Conservation (phyloP, 768 basidiomycete genomes). For the Serendipita sp. region DNA sequence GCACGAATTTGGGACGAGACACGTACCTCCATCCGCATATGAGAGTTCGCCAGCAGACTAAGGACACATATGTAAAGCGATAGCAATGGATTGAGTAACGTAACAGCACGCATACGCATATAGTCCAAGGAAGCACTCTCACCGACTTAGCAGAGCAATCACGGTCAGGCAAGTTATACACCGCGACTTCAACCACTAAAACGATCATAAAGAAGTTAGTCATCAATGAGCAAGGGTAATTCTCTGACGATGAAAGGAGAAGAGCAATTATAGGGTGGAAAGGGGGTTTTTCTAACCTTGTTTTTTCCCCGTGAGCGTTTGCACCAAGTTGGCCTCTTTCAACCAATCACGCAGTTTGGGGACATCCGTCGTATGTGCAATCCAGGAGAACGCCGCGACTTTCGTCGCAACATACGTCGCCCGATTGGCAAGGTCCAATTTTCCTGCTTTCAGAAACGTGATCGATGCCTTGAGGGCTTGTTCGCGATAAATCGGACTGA, state of each 20-base stretch:
- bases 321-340: neutral
- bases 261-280: too few species aligned
- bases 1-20: neutral
- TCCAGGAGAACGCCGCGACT: neutral
- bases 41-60: constrained; percentile 20
- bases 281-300: too few species aligned
- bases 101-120: too few species aligned
- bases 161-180: constrained; percentile 28
- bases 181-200: constrained; percentile 30
- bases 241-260: neutral
- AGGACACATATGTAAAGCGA: neutral
- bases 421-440: neutral
- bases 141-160: constrained; percentile 25
- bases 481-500: neutral
- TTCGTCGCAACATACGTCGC: neutral
- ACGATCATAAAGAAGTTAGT: neutral
- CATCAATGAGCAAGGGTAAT: neutral
- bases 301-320: neutral
- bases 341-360: neutral
- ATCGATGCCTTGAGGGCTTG: neutral
- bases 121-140: too few species aligned
- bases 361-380: neutral
- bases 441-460: neutral
- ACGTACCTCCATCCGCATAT: constrained; percentile 16
- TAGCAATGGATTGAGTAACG: neutral